A percentile compares a stretch with the other conserved stretches of the same genome.
Conservation (phyloP, 2,329 filamentous ascomycete species). For the Dactylonectria macrodidyma region DNA sequence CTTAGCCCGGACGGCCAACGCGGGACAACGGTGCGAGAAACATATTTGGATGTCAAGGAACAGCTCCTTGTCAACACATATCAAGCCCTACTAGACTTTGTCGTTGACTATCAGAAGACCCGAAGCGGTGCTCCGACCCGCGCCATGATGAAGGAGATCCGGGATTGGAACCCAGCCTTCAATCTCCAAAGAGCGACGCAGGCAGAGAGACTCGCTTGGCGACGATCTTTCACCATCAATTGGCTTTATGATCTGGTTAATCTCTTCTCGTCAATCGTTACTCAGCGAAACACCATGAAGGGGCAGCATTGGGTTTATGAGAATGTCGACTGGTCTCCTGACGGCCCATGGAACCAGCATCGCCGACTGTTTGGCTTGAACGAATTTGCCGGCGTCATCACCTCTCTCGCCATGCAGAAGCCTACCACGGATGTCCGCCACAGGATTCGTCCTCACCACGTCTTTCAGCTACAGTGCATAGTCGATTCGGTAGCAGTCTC, state of each 20-base stretch:
- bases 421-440: slow-evolving; percentile 53
- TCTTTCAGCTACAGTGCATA: slow-evolving; percentile 66
- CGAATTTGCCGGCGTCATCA: slow-evolving; percentile 61
- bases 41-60: slow-evolving; percentile 58
- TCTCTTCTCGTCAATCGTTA: slow-evolving; percentile 57
- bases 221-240: slow-evolving; percentile 64
- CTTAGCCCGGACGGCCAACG: neutral
- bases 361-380: slow-evolving; percentile 59
- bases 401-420: slow-evolving; percentile 61
- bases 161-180: slow-evolving; percentile 59
- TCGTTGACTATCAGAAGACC: slow-evolving; percentile 61
- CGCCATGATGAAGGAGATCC: slow-evolving; percentile 55
- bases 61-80: slow-evolving; percentile 60
- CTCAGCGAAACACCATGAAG: slow-evolving; percentile 54
- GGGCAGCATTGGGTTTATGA: slow-evolving; percentile 53
- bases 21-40: neutral
- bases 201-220: slow-evolving; percentile 61
- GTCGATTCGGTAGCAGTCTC: slow-evolving; percentile 62
- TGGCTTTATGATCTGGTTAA: slow-evolving; percentile 69
- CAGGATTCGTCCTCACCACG: slow-evolving; percentile 62
- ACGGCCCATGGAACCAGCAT: slow-evolving; percentile 49
- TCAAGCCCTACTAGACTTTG: slow-evolving; percentile 59
- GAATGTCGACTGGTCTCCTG: slow-evolving; percentile 58
- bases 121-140: slow-evolving; percentile 63
- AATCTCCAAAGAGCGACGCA: slow-evolving; percentile 55